phyloP scores from a whole-genome alignment of 192 early-diverging fungal species.

The Linnemannia exigua region DNA sequence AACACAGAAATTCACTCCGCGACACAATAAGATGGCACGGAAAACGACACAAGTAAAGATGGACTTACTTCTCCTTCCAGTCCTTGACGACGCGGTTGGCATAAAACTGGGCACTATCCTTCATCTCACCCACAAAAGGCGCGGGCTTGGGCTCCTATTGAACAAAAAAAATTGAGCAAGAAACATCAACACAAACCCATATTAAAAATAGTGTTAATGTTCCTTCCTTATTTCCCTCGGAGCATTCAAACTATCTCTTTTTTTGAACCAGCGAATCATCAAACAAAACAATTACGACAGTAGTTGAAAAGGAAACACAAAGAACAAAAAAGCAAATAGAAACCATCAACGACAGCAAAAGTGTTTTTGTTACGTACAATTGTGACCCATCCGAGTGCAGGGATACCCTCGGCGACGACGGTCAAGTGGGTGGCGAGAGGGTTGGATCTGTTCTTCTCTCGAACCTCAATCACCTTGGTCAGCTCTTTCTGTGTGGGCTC shows the following conservation, averaged over 20 bases:
- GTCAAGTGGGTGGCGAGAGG: slow-evolving; percentile 86
- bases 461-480: slow-evolving; percentile 73
- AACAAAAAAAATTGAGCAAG: slow-evolving; percentile 1
- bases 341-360: background rate
- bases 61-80: slow-evolving; percentile 85
- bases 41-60: background rate
- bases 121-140: slow-evolving; percentile 90
- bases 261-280: background rate
- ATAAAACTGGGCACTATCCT: slow-evolving; percentile 94
- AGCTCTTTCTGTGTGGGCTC: slow-evolving; percentile 79
- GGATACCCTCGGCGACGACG: slow-evolving; percentile 89
- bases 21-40: background rate
- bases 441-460: slow-evolving; percentile 84
- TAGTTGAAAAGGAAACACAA: background rate
- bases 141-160: slow-evolving; percentile 86
- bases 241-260: background rate
- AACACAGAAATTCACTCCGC: background rate
- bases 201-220: slow-evolving; percentile 16
- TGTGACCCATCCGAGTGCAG: slow-evolving; percentile 94
- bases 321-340: background rate
- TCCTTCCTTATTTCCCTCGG: background rate
- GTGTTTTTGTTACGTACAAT: slow-evolving; percentile 62
- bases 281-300: background rate
- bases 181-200: background rate
- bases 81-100: slow-evolving; percentile 91